These are phyloP conservation scores for Fraxinus excelsior DNA, from an alignment of 257 asterid species.

Conservation along the genomic window DNA sequence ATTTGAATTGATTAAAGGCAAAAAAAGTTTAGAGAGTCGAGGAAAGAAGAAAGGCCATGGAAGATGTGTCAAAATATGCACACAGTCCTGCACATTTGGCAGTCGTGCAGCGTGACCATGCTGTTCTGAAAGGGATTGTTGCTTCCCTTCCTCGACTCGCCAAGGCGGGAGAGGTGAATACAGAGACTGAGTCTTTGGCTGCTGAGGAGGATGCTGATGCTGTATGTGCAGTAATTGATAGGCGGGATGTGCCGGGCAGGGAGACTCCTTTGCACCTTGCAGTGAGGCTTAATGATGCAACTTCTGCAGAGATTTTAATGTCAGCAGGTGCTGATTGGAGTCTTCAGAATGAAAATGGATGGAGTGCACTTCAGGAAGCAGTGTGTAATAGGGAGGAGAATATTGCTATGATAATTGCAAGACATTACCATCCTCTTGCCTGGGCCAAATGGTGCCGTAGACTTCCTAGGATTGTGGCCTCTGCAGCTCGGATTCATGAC, in stretches of 20 bases:
- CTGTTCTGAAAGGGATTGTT: constrained; percentile 62
- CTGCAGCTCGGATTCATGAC: constrained; percentile 83
- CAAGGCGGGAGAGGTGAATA: constrained; percentile 89
- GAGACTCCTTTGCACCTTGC: constrained; percentile 98
- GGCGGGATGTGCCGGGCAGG: constrained; percentile 96
- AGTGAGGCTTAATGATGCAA: constrained; percentile 69
- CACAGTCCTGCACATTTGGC: constrained; percentile 95
- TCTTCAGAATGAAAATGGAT: constrained; percentile 94
- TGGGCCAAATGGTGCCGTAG: constrained; percentile 99
- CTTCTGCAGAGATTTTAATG: constrained; percentile 94
- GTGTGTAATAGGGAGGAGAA: constrained; percentile 95
- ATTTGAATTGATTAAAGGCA: constrained; percentile 31
- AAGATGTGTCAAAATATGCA: constrained; percentile 73
- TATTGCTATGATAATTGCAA: constrained; percentile 94
- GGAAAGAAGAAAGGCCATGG: constrained; percentile 47
- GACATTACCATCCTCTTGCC: constrained; percentile 97
- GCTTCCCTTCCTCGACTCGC: constrained; percentile 74
- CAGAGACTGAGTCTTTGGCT: constrained; percentile 76
- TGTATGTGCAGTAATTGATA: constrained; percentile 72
- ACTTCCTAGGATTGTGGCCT: constrained; percentile 97
- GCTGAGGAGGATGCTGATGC: constrained; percentile 87
- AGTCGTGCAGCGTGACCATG: constrained; percentile 67
- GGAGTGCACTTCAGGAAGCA: constrained; percentile 99
- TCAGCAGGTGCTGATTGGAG: constrained; percentile 99
- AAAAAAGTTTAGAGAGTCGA: not conserved